Base-by-base conservation (phyloP, 192 early-diverging fungal genomes). In the Dissophora globulifera region DNA sequence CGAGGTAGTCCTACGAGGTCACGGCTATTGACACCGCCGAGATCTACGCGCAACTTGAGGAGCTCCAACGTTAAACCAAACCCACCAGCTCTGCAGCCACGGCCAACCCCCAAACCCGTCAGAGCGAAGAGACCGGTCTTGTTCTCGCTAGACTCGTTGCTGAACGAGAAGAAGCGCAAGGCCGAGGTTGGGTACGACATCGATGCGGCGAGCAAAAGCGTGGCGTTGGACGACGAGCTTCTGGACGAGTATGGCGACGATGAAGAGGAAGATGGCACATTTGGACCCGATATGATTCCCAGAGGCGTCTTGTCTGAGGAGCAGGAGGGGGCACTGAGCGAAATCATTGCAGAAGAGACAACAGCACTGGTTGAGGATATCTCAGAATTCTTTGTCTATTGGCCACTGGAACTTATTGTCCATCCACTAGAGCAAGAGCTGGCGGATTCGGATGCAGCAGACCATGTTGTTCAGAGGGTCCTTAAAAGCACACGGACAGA, bases 131-230 rank as follows among this genome's bases (percentile, higher is more conserved):
- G 62, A 19, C 16, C 55, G 2, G 3, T 22, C 0, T 23, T 61
- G 0, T 75, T 67, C 50, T 76, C 72, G 1, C 56, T 76, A 3
- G 72, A 61, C 17, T 48, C 47, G 8, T 43, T 76, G 8, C 46
- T 76, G 16, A 76, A 67, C 27, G 72, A 76, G 29, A 76, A 76
- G 46, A 55, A 66, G 10, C 72, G 63, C 27, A 66, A 31, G 20
- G 63, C 27, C 1, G 20, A 60, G 12, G 19, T 48, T 25, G 72
- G 72, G 16, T 76, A 76, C n/a, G 63, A 76, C 23, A 11, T 76
- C 19, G 20, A 66, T 9, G 20, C 43, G n/a, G 50, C 57, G 4
- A 50, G 38, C n/a, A 54, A n/a, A 4, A 19, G 43, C 1, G 35
- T 55, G 23, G 19, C 32, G 9, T 43, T 72, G 29, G 55, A 72